These are phyloP conservation scores for Monsonia emarginata DNA, from an alignment of 441 rosid species.

Conservation along the genomic window DNA sequence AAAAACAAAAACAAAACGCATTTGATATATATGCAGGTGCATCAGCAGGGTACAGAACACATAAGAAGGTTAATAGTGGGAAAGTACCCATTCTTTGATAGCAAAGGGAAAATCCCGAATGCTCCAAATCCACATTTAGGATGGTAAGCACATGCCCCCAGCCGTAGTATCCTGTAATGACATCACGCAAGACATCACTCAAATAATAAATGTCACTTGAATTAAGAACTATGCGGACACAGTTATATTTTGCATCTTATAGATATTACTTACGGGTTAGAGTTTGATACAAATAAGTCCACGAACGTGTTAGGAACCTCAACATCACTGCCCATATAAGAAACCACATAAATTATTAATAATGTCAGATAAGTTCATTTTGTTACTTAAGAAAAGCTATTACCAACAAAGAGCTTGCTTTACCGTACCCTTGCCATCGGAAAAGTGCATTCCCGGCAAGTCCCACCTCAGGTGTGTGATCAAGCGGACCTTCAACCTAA, in stretches of 20 bases:
- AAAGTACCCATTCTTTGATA: slow-evolving; percentile 42
- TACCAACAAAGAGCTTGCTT: too few species aligned
- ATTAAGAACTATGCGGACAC: neutral
- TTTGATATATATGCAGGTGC: neutral
- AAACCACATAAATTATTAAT: too few species aligned
- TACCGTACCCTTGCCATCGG: slow-evolving; percentile 74
- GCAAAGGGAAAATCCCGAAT: slow-evolving; percentile 60
- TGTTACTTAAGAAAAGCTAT: neutral
- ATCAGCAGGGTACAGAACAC: neutral
- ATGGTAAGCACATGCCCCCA: slow-evolving; percentile 62
- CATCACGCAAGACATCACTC: slow-evolving; percentile 16
- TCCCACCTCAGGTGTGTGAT: slow-evolving; percentile 46
- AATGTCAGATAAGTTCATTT: too few species aligned
- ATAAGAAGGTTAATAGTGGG: neutral
- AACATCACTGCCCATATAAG: slow-evolving; percentile 44
- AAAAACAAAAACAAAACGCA: slow-evolving; percentile 19
- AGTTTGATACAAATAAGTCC: slow-evolving; percentile 67
- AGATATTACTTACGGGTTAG: slow-evolving; percentile 55
- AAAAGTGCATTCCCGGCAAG: slow-evolving; percentile 64
- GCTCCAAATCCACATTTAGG: slow-evolving; percentile 77
- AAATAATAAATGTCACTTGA: neutral
- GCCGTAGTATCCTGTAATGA: slow-evolving; percentile 43
- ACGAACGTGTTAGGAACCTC: slow-evolving; percentile 81
- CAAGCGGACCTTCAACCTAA: slow-evolving; percentile 64
- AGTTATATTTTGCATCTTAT: neutral